phyloP scores from a whole-genome alignment of 805 yeast genomes.

The Candida andamanensis region DNA sequence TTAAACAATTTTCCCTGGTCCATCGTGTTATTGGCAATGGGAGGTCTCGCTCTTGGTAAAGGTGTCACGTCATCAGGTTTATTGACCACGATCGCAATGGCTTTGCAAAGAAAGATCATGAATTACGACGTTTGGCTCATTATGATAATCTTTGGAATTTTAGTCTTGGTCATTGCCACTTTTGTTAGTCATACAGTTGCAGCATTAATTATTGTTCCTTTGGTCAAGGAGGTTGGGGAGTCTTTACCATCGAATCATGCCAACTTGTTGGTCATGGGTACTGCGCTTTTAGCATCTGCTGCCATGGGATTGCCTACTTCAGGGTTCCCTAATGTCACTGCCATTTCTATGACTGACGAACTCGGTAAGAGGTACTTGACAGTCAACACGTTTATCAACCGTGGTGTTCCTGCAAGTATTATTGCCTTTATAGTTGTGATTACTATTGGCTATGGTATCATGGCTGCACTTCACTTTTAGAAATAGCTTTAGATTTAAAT shows the following conservation, averaged over 20 bases:
- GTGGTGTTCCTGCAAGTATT: constrained; percentile 39
- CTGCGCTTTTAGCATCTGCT: constrained; percentile 37
- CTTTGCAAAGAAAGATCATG: constrained; percentile 38
- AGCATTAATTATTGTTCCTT: constrained; percentile 38
- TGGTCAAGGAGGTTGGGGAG: constrained; percentile 38
- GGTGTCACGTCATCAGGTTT: constrained; percentile 48
- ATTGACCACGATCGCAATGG: constrained; percentile 40
- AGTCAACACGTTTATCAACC: constrained; percentile 36
- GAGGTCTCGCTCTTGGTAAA: constrained; percentile 50
- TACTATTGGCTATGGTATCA: constrained; percentile 38
- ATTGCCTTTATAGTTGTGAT: constrained; percentile 32
- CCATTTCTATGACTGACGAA: constrained; percentile 40
- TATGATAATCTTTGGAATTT: constrained; percentile 40
- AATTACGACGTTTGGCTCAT: constrained; percentile 41
- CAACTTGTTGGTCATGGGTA: constrained; percentile 35
- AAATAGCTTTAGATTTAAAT: not conserved
- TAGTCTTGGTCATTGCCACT: constrained; percentile 38
- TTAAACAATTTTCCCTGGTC: constrained; percentile 51
- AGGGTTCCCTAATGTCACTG: constrained; percentile 42
- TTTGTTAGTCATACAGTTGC: constrained; percentile 44
- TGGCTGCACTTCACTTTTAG: constrained; percentile 25
- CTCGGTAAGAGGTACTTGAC: constrained; percentile 36
- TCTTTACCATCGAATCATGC: constrained; percentile 34
- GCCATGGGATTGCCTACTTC: constrained; percentile 44
- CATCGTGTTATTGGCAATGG: constrained; percentile 52